Base-by-base conservation (phyloP, 768 basidiomycete species). In the Leucogyrophana mollusca region DNA sequence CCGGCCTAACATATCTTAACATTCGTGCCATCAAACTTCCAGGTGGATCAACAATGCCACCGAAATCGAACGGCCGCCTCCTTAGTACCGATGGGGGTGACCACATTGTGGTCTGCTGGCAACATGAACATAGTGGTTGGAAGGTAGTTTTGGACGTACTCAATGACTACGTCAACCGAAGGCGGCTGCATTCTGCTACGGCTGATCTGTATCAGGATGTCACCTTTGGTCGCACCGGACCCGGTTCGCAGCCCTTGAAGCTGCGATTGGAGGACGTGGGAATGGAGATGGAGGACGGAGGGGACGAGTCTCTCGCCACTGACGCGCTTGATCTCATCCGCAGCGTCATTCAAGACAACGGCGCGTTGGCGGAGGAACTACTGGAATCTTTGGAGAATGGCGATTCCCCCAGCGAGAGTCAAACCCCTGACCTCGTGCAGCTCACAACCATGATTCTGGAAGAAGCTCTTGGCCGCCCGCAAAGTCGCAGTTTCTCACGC, bases 111-210 rank as follows among this genome's bases (percentile, higher is more conserved):
- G 83, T 94, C 1, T 74, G 78, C 16, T 96, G 94, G 94, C 76
- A 85, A 51, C 83, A 87, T 52, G 73, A 82, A 36, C 83, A 92
- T 57, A 90, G 87, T 6, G 91, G 89, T 2, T 96, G 94, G 94
- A 86, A 80, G 52, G 62, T 95, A 11, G 66, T 95, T 5, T 62
- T 92, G n/a, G 92, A 93, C 54, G 69, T 94, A 8, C 70, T 95
- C 43, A 79, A 80, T 4, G 85, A 87, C 58, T 90, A 86, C 58
- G 81, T 86, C 45, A 82, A 80, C 47, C 77, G 78, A 23, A 68
- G 74, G 47, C 74, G 79, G 9, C 62, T 73, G 56, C 68, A 76
- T 38, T 49, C 70, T n/a, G 56, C 63, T 2, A 60, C 61, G 6
- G 67, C 18, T 63, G 73, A 16, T 62, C 61, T 67, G 10, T 79